Conservation (phyloP, 345 rosid species). For the Acer negundo region DNA sequence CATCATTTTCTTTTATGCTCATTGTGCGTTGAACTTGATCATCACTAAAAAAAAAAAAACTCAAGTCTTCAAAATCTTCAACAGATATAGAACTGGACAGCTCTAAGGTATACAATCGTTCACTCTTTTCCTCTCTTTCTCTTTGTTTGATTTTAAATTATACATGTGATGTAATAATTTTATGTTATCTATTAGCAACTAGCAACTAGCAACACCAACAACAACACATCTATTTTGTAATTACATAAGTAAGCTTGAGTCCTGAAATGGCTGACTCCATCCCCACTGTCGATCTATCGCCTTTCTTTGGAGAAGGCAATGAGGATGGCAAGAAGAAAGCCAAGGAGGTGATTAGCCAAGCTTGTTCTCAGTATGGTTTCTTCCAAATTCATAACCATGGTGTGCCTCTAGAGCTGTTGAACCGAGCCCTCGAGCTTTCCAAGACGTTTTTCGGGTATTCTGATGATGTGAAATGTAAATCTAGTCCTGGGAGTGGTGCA, state of each 20-base stretch:
- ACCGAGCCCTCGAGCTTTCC: conserved; percentile 38
- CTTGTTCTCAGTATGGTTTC: conserved; percentile 50
- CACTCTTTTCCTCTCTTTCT: no score
- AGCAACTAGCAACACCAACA: no score
- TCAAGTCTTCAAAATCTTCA: no score
- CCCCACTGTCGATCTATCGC: conserved; percentile 48
- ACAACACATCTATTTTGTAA: no score
- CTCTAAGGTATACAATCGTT: no score
- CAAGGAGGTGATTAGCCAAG: conserved; percentile 33
- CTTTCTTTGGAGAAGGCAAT: conserved; percentile 33
- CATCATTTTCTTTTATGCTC: no score
- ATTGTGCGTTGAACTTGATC: no score
- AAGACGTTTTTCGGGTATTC: conserved; percentile 37
- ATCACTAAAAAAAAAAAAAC: no score
- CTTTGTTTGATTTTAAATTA: no score
- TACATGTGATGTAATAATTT: no score
- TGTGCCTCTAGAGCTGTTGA: conserved; percentile 33
- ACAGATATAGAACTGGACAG: no score
- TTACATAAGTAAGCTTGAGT: background rate
- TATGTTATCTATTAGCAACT: no score
- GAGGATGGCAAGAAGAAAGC: conserved; percentile 38
- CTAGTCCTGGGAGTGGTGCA: conserved; percentile 24
- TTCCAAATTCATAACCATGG: conserved; percentile 59
- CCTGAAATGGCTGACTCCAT: conserved; percentile 20
- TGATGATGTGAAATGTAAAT: conserved; percentile 40